Percentiles rank a stretch among this genome's conserved stretches.
phyloP scores from a whole-genome alignment of 2,329 filamentous ascomycete species.

The Apiospora saccharicola region DNA sequence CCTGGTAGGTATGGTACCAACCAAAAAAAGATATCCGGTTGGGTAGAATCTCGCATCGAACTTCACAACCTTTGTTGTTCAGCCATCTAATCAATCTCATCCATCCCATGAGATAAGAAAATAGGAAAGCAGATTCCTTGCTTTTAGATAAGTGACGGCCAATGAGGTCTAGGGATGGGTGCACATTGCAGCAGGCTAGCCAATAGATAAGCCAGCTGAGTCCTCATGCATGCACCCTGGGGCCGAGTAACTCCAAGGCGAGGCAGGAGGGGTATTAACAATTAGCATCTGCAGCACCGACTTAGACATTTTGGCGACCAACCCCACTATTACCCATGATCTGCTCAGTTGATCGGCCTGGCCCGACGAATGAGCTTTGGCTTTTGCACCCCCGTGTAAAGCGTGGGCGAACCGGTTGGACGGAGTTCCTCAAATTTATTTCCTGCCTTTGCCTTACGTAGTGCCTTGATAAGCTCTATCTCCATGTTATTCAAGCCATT shows the following conservation, averaged over 20 bases:
- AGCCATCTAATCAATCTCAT: not conserved
- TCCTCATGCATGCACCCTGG: not conserved
- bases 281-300: not conserved
- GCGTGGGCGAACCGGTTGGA: slow-evolving; percentile 34
- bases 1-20: not conserved
- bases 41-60: not conserved
- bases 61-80: not conserved
- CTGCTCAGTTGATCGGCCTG: not conserved
- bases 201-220: slow-evolving; percentile 10
- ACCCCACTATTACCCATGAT: slow-evolving; percentile 13
- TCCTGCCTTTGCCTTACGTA: not conserved
- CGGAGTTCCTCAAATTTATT: not conserved
- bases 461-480: not conserved
- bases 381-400: slow-evolving; percentile 33
- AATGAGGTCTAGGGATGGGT: not conserved
- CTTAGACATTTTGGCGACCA: not conserved
- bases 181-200: not conserved
- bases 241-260: not conserved
- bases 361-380: slow-evolving; percentile 32
- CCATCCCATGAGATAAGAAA: not conserved
- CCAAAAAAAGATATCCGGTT: not conserved
- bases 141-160: not conserved
- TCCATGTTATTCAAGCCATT: not conserved
- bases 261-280: not conserved
- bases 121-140: not conserved